phyloP scores from a whole-genome alignment of 768 basidiomycete species.

The Rhizopogon salebrosus region DNA sequence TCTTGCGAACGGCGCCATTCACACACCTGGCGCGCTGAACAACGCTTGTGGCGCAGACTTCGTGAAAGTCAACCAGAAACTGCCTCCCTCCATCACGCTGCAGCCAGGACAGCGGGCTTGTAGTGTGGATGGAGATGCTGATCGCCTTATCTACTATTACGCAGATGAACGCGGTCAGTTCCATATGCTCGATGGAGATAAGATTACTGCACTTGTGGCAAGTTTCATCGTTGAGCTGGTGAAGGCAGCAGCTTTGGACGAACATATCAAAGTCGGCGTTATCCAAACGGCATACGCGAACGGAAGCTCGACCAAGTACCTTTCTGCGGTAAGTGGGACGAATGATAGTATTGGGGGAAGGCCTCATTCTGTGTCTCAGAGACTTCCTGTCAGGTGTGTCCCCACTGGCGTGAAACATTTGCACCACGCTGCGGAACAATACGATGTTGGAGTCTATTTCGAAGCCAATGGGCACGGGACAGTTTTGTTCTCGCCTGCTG shows the following conservation, averaged over 20 bases:
- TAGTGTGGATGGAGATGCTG: slow-evolving; percentile 96
- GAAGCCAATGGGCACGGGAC: slow-evolving; percentile 99
- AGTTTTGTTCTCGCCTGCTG: slow-evolving; percentile 82
- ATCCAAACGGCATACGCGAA: slow-evolving; percentile 99
- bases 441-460: slow-evolving; percentile 96
- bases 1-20: slow-evolving; percentile 64
- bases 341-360: neutral
- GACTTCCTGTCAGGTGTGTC: slow-evolving; percentile 91
- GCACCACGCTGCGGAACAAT: slow-evolving; percentile 94
- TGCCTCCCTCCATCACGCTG: slow-evolving; percentile 74
- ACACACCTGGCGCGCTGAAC: slow-evolving; percentile 73
- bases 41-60: slow-evolving; percentile 90
- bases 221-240: slow-evolving; percentile 90
- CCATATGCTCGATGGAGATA: slow-evolving; percentile 95
- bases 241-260: slow-evolving; percentile 76
- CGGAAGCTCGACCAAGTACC: slow-evolving; percentile 91
- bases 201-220: slow-evolving; percentile 91
- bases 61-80: slow-evolving; percentile 88
- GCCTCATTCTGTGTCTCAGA: slow-evolving; percentile 40
- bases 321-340: slow-evolving; percentile 56
- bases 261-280: slow-evolving; percentile 79
- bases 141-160: slow-evolving; percentile 95
- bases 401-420: slow-evolving; percentile 97
- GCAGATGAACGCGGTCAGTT: slow-evolving; percentile 73
- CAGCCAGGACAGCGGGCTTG: slow-evolving; percentile 78